Evolutionary conservation across 176 grass and related monocot species (phyloP).

Genomic region (Zoysia japonica): DNA sequence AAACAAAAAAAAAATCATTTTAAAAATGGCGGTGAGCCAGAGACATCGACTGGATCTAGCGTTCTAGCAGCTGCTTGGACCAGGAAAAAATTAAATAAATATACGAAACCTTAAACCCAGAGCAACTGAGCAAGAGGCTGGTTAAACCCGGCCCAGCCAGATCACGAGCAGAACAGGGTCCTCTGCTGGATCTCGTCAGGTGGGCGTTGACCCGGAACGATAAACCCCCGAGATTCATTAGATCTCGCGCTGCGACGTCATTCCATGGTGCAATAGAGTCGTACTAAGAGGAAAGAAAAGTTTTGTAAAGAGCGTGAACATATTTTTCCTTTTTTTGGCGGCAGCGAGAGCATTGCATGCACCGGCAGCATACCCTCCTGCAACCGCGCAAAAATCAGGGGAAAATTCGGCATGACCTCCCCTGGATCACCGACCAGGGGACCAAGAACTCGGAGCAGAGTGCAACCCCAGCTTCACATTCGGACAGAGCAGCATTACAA

Average conservation of each 20-base stretch:
- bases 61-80: constrained; percentile 10
- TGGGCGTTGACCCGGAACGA: constrained; percentile 1
- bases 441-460: background rate
- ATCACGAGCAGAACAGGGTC: constrained; percentile 23
- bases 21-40: background rate
- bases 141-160: constrained; percentile 9
- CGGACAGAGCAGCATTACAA: background rate
- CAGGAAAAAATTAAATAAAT: background rate
- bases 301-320: background rate
- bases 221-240: background rate
- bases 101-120: constrained; percentile 40
- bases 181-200: constrained; percentile 34
- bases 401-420: constrained; percentile 18
- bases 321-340: background rate
- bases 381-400: background rate
- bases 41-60: constrained; percentile 32
- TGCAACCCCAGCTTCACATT: background rate
- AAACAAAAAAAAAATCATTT: background rate
- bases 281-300: background rate
- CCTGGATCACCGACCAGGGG: constrained; percentile 18
- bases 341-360: constrained; percentile 18
- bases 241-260: constrained; percentile 17
- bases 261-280: constrained; percentile 24
- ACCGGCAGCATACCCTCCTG: constrained; percentile 34
- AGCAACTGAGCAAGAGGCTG: background rate